phyloP scores from a whole-genome alignment of 164 flowering plant genomes.

The Magnolia sinica region DNA sequence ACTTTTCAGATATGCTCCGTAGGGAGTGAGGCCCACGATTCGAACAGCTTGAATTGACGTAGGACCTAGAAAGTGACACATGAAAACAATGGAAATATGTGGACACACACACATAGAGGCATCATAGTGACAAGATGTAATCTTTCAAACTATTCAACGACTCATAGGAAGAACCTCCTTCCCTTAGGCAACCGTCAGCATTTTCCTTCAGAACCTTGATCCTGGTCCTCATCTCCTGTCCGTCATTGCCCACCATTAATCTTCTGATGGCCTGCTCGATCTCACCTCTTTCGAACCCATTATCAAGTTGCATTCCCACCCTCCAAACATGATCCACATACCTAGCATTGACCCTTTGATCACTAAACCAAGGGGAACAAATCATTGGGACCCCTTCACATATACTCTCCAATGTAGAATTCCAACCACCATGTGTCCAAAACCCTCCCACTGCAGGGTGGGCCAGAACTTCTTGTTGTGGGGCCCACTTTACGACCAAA shows the following conservation, averaged over 20 bases:
- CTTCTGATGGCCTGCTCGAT: slow-evolving; percentile 3
- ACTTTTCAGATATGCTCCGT: no score
- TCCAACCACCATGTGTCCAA: slow-evolving; percentile 50
- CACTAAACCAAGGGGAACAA: slow-evolving; percentile 25
- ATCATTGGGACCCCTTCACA: slow-evolving; percentile 13
- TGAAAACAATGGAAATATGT: no score
- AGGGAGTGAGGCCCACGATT: no score
- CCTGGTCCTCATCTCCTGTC: slow-evolving; percentile 4
- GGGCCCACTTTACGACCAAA: slow-evolving; percentile 36
- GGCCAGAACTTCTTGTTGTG: slow-evolving; percentile 41
- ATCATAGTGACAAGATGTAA: background rate
- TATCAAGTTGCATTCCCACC: slow-evolving; percentile 8
- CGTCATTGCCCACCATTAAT: slow-evolving; percentile 9
- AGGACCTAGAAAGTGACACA: no score
- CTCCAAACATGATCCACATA: slow-evolving; percentile 8
- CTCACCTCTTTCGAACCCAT: slow-evolving; percentile 5
- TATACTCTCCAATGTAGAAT: background rate
- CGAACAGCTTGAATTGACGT: no score
- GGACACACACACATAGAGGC: no score
- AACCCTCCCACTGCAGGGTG: slow-evolving; percentile 46
- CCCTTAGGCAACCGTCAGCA: slow-evolving; percentile 13
- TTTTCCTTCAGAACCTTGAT: slow-evolving; percentile 25
- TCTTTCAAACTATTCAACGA: slow-evolving; percentile 22
- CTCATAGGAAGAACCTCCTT: slow-evolving; percentile 44
- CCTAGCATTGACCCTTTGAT: slow-evolving; percentile 25